Evolutionary conservation across 2,329 filamentous ascomycete species (phyloP).

Genomic region (Elsinoe perseae): DNA sequence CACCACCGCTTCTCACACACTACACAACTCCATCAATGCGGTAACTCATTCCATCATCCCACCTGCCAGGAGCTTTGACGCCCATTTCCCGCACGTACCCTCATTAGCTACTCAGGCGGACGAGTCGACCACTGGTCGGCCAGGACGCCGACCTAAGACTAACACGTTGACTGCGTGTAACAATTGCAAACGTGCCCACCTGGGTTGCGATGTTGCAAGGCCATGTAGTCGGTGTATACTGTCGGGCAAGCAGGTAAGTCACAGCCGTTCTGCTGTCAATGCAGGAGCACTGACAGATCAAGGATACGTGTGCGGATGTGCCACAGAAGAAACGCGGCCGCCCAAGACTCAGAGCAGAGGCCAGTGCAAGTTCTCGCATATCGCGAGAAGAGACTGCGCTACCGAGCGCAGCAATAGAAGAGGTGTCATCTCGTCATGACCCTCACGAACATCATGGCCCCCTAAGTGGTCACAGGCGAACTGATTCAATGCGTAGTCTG

Average conservation of each 20-base stretch:
- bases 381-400: slow-evolving; percentile 18
- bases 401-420: neutral
- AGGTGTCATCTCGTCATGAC: neutral
- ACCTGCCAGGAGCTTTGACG: neutral
- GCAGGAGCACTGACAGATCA: slow-evolving; percentile 22
- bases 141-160: slow-evolving; percentile 38
- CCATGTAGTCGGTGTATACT: slow-evolving; percentile 70
- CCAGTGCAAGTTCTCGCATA: slow-evolving; percentile 21
- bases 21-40: neutral
- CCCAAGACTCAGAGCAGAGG: slow-evolving; percentile 66
- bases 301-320: slow-evolving; percentile 74
- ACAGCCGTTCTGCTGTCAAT: slow-evolving; percentile 4
- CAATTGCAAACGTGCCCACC: slow-evolving; percentile 76
- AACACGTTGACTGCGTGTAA: slow-evolving; percentile 81
- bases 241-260: slow-evolving; percentile 60
- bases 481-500: slow-evolving; percentile 29
- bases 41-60: neutral
- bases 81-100: neutral
- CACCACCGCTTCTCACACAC: neutral
- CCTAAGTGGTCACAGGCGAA: slow-evolving; percentile 23
- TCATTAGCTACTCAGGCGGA: slow-evolving; percentile 3
- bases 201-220: slow-evolving; percentile 59
- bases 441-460: slow-evolving; percentile 19
- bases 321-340: slow-evolving; percentile 79
- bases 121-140: slow-evolving; percentile 18